Percentiles rank a stretch among this genome's conserved stretches.
phyloP scores from a whole-genome alignment of 1,284 basidiomycete genomes.

The Retiboletus fuscus region DNA sequence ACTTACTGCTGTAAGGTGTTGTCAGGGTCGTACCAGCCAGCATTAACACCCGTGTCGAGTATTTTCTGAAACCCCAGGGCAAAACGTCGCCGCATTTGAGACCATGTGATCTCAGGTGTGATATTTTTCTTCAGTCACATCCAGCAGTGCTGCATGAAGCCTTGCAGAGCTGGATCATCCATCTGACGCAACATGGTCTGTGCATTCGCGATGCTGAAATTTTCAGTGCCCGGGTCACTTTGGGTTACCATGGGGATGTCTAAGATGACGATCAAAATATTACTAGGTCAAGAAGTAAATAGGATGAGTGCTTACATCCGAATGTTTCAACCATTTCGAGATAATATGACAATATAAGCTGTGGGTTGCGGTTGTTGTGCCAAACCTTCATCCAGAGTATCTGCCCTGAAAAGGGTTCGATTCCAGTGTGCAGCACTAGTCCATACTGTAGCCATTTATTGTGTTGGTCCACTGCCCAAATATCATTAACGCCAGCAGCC shows the following conservation, averaged over 20 bases:
- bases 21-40: too few species aligned
- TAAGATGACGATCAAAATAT: too few species aligned
- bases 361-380: conserved; percentile 9
- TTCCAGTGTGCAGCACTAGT: too few species aligned
- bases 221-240: too few species aligned
- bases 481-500: conserved; percentile 13
- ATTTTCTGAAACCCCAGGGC: neutral
- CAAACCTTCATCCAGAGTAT: conserved; percentile 11
- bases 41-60: too few species aligned
- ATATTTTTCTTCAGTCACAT: neutral
- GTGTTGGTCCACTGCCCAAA: conserved; percentile 17
- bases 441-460: conserved; percentile 24
- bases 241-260: too few species aligned
- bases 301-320: conserved; percentile 9
- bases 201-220: too few species aligned
- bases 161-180: too few species aligned
- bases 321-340: neutral
- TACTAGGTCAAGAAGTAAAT: too few species aligned
- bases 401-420: conserved; percentile 10
- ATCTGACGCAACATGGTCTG: too few species aligned
- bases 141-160: too few species aligned
- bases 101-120: conserved; percentile 4
- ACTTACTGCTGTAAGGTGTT: too few species aligned
- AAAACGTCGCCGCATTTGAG: neutral
- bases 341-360: conserved; percentile 14